A percentile compares a stretch with the other conserved stretches of the same genome.
Evolutionary conservation across 345 rosid genomes (phyloP).

Genomic region (Bruguiera sexangula): DNA sequence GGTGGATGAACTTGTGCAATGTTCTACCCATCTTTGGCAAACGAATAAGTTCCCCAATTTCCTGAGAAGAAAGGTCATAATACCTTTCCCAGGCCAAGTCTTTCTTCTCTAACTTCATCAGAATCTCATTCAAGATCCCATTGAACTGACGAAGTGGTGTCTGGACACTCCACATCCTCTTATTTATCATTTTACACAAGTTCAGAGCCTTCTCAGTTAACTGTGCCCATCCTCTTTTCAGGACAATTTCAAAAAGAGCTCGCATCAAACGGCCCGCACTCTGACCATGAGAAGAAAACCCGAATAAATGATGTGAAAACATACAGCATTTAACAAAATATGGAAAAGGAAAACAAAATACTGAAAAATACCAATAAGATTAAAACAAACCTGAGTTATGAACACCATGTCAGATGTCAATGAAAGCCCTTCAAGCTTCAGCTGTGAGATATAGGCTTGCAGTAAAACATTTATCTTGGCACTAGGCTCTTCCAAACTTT

Average conservation of each 20-base stretch:
- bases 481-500: constrained; percentile 91
- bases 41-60: constrained; percentile 90
- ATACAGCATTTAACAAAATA: background rate
- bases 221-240: constrained; percentile 96
- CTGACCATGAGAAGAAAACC: constrained; percentile 29
- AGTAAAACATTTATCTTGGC: constrained; percentile 93
- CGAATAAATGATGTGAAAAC: background rate
- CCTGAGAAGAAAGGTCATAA: constrained; percentile 85
- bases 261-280: constrained; percentile 94
- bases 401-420: constrained; percentile 91
- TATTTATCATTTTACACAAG: constrained; percentile 86
- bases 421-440: constrained; percentile 95
- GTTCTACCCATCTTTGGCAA: constrained; percentile 82
- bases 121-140: constrained; percentile 75
- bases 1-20: constrained; percentile 83
- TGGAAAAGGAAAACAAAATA: constrained; percentile 6
- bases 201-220: constrained; percentile 87
- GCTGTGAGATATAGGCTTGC: constrained; percentile 92
- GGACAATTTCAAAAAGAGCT: constrained; percentile 87
- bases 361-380: background rate
- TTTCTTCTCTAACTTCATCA: constrained; percentile 90
- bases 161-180: constrained; percentile 98
- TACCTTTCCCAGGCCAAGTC: constrained; percentile 98
- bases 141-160: constrained; percentile 86
- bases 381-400: constrained; percentile 71